A percentile compares a stretch with the other conserved stretches of the same genome.
phyloP scores from a whole-genome alignment of 306 rosid genomes.

The Glycine soja region DNA sequence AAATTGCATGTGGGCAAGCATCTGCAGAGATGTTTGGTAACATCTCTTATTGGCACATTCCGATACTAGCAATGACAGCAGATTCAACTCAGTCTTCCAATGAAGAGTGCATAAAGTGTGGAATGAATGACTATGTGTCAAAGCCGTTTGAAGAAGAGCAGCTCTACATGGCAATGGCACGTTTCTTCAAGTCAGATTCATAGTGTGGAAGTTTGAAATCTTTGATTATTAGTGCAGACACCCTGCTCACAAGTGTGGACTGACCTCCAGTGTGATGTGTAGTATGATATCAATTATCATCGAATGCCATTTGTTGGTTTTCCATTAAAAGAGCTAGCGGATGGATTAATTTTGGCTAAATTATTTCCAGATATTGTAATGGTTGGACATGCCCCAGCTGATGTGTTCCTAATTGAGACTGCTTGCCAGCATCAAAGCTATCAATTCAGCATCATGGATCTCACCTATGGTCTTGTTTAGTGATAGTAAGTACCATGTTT shows the following conservation, averaged over 20 bases:
- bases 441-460: slow-evolving; percentile 35
- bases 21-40: slow-evolving; percentile 64
- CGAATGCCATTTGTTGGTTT: slow-evolving; percentile 19
- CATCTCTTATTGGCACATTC: slow-evolving; percentile 76
- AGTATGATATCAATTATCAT: slow-evolving; percentile 1
- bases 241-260: slow-evolving; percentile 38
- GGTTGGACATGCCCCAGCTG: slow-evolving; percentile 31
- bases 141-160: slow-evolving; percentile 94
- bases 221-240: slow-evolving; percentile 36
- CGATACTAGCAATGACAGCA: slow-evolving; percentile 95
- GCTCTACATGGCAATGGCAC: slow-evolving; percentile 69
- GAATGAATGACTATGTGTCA: slow-evolving; percentile 90
- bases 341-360: slow-evolving; percentile 33
- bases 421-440: slow-evolving; percentile 32
- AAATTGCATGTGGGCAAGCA: slow-evolving; percentile 68
- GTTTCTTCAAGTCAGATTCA: slow-evolving; percentile 59
- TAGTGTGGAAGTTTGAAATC: slow-evolving; percentile 32
- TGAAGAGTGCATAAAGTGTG: slow-evolving; percentile 84
- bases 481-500: slow-evolving; percentile 44
- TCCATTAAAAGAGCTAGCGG: slow-evolving; percentile 41
- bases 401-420: slow-evolving; percentile 23
- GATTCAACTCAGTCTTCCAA: slow-evolving; percentile 80
- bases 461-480: slow-evolving; percentile 35
- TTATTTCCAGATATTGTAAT: slow-evolving; percentile 36
- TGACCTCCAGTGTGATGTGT: slow-evolving; percentile 33